Evolutionary conservation across 2,329 filamentous ascomycete genomes (phyloP), one percentile per base, ranked within the genome.

Genomic region (Rutstroemia sp.): DNA sequence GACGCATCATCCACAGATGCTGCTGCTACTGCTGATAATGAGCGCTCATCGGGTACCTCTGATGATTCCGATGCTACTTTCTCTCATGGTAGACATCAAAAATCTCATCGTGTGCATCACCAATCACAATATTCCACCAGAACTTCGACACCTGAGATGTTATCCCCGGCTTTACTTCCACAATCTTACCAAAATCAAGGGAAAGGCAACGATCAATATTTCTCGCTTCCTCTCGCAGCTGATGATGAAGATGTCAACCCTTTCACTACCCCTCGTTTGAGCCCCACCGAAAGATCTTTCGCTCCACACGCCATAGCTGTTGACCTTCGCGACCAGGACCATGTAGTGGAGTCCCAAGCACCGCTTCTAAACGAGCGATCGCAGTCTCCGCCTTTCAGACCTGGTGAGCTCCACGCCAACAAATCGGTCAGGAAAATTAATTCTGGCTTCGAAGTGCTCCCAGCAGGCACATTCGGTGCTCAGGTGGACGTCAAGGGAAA

Each of bases 391-490:
- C 44, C 42, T 9, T 73, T 73, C 50, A 67, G 71, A 5, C 67
- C 70, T 1, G 70, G 70, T 10, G 69, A 70, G 44, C 62, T 71
- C 53, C 69, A 72, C 54, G 56, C 66, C 46, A 74, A 73, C 58
- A 69, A 68, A 14, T 57, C 58, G 14, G 58, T 67, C 5, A 64
- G 73, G n/a, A 70, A 67, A 49, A 69, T 73, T 23, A 73, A 75
- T 60, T 63, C 68, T 5, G 70, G 68, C 0, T 74, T 74, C 42
- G 71, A 74, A 57, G 62, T 75, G 9, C 59, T 74, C 9, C 72
- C 72, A 12, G 72, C 71, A 6, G 73, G 73, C 10, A 74, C 72
- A 12, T 52, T 73, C 69, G 66, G 62, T 8, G 45, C 50, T 21
- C 60, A 59, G 23, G 16, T 55, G 5, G 61, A 64, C 30, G 27